Evolutionary conservation across 2,329 filamentous ascomycete genomes (phyloP).

Genomic region (Alternaria gaisen): DNA sequence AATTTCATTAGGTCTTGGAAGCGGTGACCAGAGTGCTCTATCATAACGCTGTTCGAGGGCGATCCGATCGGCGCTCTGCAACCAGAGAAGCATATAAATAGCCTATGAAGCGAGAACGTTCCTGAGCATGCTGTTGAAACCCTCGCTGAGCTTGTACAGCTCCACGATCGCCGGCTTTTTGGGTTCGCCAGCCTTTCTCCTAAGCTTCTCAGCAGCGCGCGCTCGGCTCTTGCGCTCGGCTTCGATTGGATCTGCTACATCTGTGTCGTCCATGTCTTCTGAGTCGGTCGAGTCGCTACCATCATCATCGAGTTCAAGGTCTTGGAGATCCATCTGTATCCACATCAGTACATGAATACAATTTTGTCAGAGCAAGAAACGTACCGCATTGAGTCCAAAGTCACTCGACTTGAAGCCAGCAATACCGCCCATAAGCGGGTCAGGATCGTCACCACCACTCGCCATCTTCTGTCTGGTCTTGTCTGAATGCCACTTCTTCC

Average conservation of each 20-base stretch:
- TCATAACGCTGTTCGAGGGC: background rate
- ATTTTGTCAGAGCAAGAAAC: background rate
- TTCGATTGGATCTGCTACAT: constrained; percentile 85
- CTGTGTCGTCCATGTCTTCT: constrained; percentile 66
- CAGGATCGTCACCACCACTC: constrained; percentile 67
- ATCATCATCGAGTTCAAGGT: constrained; percentile 81
- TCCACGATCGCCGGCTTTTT: constrained; percentile 81
- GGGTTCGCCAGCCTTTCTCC: constrained; percentile 83
- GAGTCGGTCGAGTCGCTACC: constrained; percentile 65
- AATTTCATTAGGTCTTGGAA: constrained; percentile 4
- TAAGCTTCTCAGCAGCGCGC: constrained; percentile 80
- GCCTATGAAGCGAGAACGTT: constrained; percentile 72
- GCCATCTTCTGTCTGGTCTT: constrained; percentile 99
- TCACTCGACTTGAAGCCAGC: constrained; percentile 78
- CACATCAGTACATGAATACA: constrained; percentile 15
- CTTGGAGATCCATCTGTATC: constrained; percentile 74
- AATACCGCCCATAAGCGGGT: constrained; percentile 49
- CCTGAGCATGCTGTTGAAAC: constrained; percentile 83
- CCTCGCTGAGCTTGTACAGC: constrained; percentile 79
- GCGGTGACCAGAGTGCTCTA: background rate
- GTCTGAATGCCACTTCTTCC: constrained; percentile 98
- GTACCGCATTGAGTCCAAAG: constrained; percentile 85
- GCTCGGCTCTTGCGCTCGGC: constrained; percentile 81
- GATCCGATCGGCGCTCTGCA: background rate
- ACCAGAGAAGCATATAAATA: background rate